Percentiles rank a stretch among this genome's conserved stretches.
These are phyloP conservation scores for Fusarium subglutinans DNA, from an alignment of 2,329 filamentous ascomycete species.

Conservation along the genomic window DNA sequence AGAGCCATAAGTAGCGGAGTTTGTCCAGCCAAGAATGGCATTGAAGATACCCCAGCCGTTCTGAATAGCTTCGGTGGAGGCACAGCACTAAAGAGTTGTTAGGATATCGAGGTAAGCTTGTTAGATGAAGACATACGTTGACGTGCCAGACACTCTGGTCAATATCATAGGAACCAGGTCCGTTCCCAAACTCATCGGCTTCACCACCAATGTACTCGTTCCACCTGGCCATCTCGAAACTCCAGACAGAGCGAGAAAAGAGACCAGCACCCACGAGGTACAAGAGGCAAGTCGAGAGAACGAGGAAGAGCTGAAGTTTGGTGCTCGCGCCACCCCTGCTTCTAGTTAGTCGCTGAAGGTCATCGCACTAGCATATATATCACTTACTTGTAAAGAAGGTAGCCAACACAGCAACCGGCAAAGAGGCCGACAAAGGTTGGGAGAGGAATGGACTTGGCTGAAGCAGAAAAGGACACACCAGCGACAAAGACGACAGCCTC, in stretches of 20 bases:
- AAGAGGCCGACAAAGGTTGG: slow-evolving; percentile 77
- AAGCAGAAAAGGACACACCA: slow-evolving; percentile 80
- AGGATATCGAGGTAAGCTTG: neutral
- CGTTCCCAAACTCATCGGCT: slow-evolving; percentile 59
- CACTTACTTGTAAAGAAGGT: slow-evolving; percentile 78
- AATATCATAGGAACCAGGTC: slow-evolving; percentile 83
- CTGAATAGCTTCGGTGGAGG: slow-evolving; percentile 73
- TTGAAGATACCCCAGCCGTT: slow-evolving; percentile 91
- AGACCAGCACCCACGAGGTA: slow-evolving; percentile 87
- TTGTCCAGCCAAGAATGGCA: slow-evolving; percentile 85
- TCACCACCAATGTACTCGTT: slow-evolving; percentile 69
- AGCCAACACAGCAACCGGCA: slow-evolving; percentile 75
- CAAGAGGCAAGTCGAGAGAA: slow-evolving; percentile 81
- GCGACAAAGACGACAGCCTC: slow-evolving; percentile 89
- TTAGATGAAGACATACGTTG: slow-evolving; percentile 63
- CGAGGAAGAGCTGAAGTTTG: slow-evolving; percentile 76
- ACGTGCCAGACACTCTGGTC: slow-evolving; percentile 83
- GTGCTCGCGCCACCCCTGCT: slow-evolving; percentile 54
- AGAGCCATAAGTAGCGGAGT: slow-evolving; percentile 87
- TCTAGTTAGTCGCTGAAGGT: neutral
- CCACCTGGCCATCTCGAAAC: slow-evolving; percentile 76
- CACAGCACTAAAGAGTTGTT: slow-evolving; percentile 71
- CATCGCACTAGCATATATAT: neutral
- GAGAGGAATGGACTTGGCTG: slow-evolving; percentile 79
- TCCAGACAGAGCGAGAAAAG: slow-evolving; percentile 81